A percentile compares a stretch with the other conserved stretches of the same genome.
These are phyloP conservation scores for Salix arbutifolia DNA, from an alignment of 345 rosid species.

Conservation along the genomic window DNA sequence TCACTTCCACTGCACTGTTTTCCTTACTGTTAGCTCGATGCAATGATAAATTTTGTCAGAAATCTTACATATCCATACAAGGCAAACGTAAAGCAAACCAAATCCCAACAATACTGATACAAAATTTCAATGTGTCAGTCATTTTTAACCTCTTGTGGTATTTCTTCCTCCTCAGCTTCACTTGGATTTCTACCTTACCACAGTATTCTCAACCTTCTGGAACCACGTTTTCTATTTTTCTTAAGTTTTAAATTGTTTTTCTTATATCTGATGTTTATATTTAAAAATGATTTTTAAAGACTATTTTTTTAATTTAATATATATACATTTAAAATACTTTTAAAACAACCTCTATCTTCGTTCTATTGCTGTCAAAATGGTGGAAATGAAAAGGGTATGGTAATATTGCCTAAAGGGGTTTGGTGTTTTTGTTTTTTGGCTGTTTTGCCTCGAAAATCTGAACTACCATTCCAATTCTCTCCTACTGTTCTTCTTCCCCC, in stretches of 20 bases:
- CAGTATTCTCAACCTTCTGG: background rate
- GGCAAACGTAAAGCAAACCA: background rate
- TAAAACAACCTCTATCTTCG: background rate
- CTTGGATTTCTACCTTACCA: background rate
- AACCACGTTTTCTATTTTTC: no score
- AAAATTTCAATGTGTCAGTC: conserved; percentile 5
- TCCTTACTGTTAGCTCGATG: background rate
- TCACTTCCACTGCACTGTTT: background rate
- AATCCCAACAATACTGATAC: background rate
- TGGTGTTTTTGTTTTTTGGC: background rate
- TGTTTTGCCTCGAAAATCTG: background rate
- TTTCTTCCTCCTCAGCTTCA: background rate
- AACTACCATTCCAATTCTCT: conserved; percentile 3
- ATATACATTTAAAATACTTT: no score
- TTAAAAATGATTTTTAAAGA: no score
- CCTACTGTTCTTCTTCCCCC: background rate
- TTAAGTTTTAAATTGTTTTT: no score
- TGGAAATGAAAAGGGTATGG: background rate
- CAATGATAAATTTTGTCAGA: background rate
- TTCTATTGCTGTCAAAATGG: background rate
- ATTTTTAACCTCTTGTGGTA: background rate
- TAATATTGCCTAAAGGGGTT: background rate
- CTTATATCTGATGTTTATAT: no score
- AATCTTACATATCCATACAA: background rate
- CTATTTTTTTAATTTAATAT: no score